Conservation (phyloP, 2,329 filamentous ascomycete genomes). For the Neopestalotiopsis sp. region DNA sequence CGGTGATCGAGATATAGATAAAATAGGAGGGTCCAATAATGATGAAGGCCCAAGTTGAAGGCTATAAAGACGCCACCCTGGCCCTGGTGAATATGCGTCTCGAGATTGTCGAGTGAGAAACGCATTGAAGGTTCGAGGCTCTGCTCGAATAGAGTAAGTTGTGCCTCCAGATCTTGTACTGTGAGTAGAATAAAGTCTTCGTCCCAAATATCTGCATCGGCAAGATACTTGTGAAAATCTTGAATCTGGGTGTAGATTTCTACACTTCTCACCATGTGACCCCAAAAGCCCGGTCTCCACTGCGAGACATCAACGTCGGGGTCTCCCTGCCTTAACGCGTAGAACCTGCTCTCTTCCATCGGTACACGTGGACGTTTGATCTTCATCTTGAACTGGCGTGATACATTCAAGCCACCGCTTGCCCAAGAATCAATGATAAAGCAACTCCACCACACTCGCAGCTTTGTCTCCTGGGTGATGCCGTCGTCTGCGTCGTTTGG, state of each 20-base stretch:
- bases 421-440: constrained; percentile 42
- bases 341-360: constrained; percentile 36
- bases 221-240: constrained; percentile 36
- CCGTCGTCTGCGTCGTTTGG: constrained; percentile 29
- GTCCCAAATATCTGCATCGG: constrained; percentile 35
- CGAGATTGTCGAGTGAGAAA: constrained; percentile 33
- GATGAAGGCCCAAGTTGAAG: constrained; percentile 41
- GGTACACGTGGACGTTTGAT: constrained; percentile 24
- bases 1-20: constrained; percentile 41
- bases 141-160: constrained; percentile 20
- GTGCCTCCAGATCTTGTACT: constrained; percentile 24
- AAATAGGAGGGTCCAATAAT: constrained; percentile 40
- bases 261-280: constrained; percentile 38
- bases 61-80: constrained; percentile 39
- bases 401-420: constrained; percentile 36
- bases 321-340: constrained; percentile 31
- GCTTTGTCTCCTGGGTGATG: constrained; percentile 36
- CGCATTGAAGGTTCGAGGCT: constrained; percentile 26
- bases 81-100: constrained; percentile 29
- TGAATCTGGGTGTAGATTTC: constrained; percentile 40
- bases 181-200: constrained; percentile 30
- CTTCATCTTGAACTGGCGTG: constrained; percentile 30
- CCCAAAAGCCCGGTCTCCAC: constrained; percentile 37
- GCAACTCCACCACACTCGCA: constrained; percentile 40
- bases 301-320: constrained; percentile 20